A percentile compares a stretch with the other conserved stretches of the same genome.
phyloP scores from a whole-genome alignment of 129 eudicot genomes.

The Escallonia herrerae region DNA sequence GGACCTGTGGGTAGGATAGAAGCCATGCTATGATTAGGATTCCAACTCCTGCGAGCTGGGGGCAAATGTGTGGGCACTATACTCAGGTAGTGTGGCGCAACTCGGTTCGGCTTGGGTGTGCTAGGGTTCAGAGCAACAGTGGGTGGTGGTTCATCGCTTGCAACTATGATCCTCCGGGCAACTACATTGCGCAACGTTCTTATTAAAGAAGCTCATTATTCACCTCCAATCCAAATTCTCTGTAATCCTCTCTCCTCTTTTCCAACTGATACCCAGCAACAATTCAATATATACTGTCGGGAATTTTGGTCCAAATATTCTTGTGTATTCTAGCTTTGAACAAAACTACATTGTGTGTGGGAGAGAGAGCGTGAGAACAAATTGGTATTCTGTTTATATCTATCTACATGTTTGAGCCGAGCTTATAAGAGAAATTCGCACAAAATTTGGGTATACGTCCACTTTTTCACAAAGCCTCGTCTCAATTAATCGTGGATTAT shows the following conservation, averaged over 20 bases:
- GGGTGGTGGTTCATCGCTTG: conserved; percentile 22
- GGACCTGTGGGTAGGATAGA: conserved; percentile 25
- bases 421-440: no score
- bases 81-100: conserved; percentile 29
- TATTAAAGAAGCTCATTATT: not conserved
- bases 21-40: conserved; percentile 7
- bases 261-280: no score
- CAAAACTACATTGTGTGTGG: not conserved
- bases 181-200: conserved; percentile 9
- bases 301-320: no score
- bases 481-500: no score
- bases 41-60: conserved; percentile 17
- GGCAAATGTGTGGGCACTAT: conserved; percentile 26
- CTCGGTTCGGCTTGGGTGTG: conserved; percentile 25
- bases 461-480: no score
- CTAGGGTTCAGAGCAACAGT: conserved; percentile 23
- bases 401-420: no score
- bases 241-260: no score
- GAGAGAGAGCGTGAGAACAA: no score
- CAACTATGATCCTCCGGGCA: conserved; percentile 26
- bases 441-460: no score
- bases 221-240: no score
- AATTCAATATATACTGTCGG: no score
- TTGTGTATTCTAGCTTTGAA: not conserved
- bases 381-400: no score